Percentiles rank a stretch among this genome's conserved stretches.
These are phyloP conservation scores for Tricholoma terreum DNA, from an alignment of 768 basidiomycete species.

Conservation along the genomic window DNA sequence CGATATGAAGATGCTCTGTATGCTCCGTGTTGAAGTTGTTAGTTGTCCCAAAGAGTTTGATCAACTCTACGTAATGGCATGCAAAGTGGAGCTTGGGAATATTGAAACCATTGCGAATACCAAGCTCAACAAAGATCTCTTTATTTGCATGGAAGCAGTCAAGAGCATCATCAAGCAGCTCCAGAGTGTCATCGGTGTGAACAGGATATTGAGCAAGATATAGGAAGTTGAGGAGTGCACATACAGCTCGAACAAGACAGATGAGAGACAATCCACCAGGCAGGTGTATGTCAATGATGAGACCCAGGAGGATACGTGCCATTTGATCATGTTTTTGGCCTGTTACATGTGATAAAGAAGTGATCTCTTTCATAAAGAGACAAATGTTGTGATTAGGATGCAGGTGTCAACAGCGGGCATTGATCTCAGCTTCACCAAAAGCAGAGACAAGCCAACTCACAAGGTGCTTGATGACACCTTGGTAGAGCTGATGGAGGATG, in stretches of 20 bases:
- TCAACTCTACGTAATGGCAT: constrained; percentile 23
- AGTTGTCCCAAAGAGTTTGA: constrained; percentile 24
- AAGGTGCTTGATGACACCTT: constrained; percentile 36
- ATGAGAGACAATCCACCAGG: background rate
- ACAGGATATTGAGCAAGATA: constrained; percentile 26
- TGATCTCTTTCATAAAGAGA: constrained; percentile 37
- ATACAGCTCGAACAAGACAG: constrained; percentile 14
- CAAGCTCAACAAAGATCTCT: constrained; percentile 26
- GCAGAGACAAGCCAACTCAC: constrained; percentile 27
- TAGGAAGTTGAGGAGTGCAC: constrained; percentile 32
- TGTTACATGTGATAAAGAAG: constrained; percentile 32
- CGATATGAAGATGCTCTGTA: constrained; percentile 40
- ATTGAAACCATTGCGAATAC: constrained; percentile 30
- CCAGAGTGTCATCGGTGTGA: constrained; percentile 25
- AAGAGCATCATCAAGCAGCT: constrained; percentile 20
- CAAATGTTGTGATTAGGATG: constrained; percentile 26
- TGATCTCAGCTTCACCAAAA: constrained; percentile 31
- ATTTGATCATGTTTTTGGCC: constrained; percentile 37
- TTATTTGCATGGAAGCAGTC: constrained; percentile 27
- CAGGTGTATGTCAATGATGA: constrained; percentile 19
- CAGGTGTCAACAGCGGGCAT: constrained; percentile 30
- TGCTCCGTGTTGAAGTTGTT: constrained; percentile 37
- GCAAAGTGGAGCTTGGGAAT: constrained; percentile 35
- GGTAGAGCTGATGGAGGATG: constrained; percentile 32
- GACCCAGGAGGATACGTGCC: constrained; percentile 21